Evolutionary conservation across 352 stramenopile genomes (phyloP), one percentile per base, ranked within the genome.

Genomic region (Pythium insidiosum): DNA sequence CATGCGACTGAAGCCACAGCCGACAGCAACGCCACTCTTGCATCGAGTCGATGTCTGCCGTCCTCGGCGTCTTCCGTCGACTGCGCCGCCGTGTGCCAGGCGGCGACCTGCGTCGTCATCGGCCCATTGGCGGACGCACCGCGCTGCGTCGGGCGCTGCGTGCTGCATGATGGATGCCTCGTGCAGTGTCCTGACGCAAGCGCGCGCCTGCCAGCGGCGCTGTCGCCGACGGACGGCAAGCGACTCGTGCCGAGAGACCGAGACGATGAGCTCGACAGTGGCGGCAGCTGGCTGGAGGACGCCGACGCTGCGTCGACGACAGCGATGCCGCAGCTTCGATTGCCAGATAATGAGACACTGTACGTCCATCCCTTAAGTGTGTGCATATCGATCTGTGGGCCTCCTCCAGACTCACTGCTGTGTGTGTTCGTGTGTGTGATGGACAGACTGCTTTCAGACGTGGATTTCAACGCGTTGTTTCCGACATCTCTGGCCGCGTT

Each of bases 321-420:
- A 23, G 30, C 36, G 23, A 49, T 60, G 19, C 13, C 35, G n/a
- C n/a, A n/a, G n/a, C n/a, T n/a, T n/a, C n/a, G n/a, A n/a, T 61
- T 61, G n/a, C 53, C 46, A 0, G 53, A 61, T 29, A 47, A 47
- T 28, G 38, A 61, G 34, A 61, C 39, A 9, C 52, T 61, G 53
- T 61, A 39, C 30, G 53, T 54, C 4, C 2, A 25, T 20, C 5
- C 6, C 34, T 20, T 7, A 10, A 4, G 37, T 9, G 1, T 3
- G 13, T 33, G 15, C 7, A 28, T 6, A 35, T 16, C 18, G 26
- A 40, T 4, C 16, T 21, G n/a, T n/a, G n/a, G n/a, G n/a, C n/a
- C n/a, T n/a, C n/a, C 4, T 10, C 2, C 16, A 43, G 21, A 11
- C 38, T 47, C 6, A 47, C n/a, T n/a, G 9, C 44, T 10, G 25